Conservation (phyloP, 139 green algal species). For the Picochlorum sp. region DNA sequence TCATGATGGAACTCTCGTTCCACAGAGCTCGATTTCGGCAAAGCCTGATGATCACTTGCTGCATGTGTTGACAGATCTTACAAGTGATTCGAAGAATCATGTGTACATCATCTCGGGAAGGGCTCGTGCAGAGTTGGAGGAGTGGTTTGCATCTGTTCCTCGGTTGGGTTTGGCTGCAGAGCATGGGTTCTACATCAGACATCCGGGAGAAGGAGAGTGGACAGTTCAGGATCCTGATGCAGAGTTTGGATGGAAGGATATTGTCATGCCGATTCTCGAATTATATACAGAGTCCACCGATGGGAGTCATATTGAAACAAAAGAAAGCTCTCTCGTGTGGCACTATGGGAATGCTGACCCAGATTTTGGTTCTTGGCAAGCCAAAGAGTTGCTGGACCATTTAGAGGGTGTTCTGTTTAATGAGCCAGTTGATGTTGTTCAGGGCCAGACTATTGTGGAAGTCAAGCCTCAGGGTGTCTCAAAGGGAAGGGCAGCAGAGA, state of each 20-base stretch:
- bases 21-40: slow-evolving; percentile 41
- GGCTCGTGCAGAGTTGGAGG: slow-evolving; percentile 51
- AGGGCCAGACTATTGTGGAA: slow-evolving; percentile 77
- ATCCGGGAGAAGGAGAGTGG: slow-evolving; percentile 24
- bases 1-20: slow-evolving; percentile 94
- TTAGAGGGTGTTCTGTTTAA: slow-evolving; percentile 89
- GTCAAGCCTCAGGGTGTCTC: slow-evolving; percentile 75
- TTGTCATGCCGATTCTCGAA: slow-evolving; percentile 72
- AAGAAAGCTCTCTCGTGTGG: slow-evolving; percentile 89
- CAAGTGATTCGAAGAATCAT: slow-evolving; percentile 62
- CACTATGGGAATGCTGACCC: slow-evolving; percentile 92
- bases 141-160: slow-evolving; percentile 79
- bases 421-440: slow-evolving; percentile 74
- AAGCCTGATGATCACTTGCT: slow-evolving; percentile 27
- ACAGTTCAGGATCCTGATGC: slow-evolving; percentile 31
- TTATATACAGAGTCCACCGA: slow-evolving; percentile 91
- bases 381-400: slow-evolving; percentile 98
- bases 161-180: slow-evolving; percentile 83
- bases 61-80: slow-evolving; percentile 54
- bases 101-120: slow-evolving; percentile 88
- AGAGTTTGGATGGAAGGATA: slow-evolving; percentile 67
- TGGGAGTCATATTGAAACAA: slow-evolving; percentile 83
- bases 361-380: slow-evolving; percentile 94
- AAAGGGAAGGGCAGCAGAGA: slow-evolving; percentile 74
- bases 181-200: slow-evolving; percentile 82